Conservation (phyloP, 2,329 filamentous ascomycete species). For the Fusarium sororula region DNA sequence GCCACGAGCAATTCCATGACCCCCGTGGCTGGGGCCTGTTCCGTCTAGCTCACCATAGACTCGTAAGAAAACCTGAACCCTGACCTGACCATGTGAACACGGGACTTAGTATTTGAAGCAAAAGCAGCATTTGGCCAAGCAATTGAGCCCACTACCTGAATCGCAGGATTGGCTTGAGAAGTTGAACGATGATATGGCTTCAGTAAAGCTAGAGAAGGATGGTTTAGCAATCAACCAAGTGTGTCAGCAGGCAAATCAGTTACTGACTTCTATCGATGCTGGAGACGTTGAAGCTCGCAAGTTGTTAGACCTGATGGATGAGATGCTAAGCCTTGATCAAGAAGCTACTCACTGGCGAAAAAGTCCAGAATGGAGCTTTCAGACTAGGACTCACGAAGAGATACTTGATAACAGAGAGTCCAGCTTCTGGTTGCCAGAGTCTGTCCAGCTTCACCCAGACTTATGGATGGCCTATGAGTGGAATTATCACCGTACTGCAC, state of each 20-base stretch:
- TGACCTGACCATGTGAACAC: not conserved
- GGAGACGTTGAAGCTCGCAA: not conserved
- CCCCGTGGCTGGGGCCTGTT: slow-evolving; percentile 53
- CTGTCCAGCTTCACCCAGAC: slow-evolving; percentile 49
- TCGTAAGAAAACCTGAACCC: slow-evolving; percentile 25
- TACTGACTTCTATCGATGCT: slow-evolving; percentile 33
- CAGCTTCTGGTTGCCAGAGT: slow-evolving; percentile 29
- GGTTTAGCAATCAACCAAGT: slow-evolving; percentile 21
- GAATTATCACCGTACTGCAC: slow-evolving; percentile 52
- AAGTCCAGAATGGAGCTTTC: slow-evolving; percentile 48
- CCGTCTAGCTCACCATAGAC: slow-evolving; percentile 50
- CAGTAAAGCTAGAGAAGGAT: slow-evolving; percentile 32
- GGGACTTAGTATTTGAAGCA: slow-evolving; percentile 29
- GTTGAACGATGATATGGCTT: slow-evolving; percentile 41
- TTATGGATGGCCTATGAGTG: slow-evolving; percentile 54
- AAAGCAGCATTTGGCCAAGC: slow-evolving; percentile 50
- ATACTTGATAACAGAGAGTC: slow-evolving; percentile 4
- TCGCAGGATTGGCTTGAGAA: slow-evolving; percentile 44
- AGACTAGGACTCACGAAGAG: slow-evolving; percentile 31
- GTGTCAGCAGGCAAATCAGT: slow-evolving; percentile 44
- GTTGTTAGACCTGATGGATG: slow-evolving; percentile 41
- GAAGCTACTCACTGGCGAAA: slow-evolving; percentile 45
- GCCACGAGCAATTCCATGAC: slow-evolving; percentile 47
- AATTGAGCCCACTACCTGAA: slow-evolving; percentile 41
- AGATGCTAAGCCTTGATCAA: slow-evolving; percentile 46